These are phyloP conservation scores for Gonapodya prolifera DNA, from an alignment of 192 early-diverging fungal species.

Conservation along the genomic window DNA sequence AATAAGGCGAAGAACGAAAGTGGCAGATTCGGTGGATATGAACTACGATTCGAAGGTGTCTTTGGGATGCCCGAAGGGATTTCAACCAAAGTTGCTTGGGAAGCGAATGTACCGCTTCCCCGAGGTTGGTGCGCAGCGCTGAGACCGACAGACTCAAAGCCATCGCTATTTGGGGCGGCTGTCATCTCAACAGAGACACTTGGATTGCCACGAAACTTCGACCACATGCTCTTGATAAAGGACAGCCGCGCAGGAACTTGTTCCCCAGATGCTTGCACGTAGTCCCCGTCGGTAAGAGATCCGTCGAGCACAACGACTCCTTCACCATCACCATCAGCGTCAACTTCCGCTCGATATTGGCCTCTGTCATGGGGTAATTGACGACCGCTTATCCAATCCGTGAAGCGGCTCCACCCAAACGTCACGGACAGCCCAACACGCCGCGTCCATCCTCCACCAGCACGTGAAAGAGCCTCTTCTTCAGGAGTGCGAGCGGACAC, in stretches of 20 bases:
- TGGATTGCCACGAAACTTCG: not conserved
- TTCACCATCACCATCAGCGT: not conserved
- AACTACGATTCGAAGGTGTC: not conserved
- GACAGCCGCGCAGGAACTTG: not conserved
- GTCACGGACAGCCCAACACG: not conserved
- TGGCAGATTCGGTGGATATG: not conserved
- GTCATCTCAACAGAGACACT: not conserved
- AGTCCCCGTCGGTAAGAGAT: not conserved
- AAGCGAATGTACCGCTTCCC: not conserved
- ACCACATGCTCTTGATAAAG: not conserved
- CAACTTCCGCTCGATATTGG: not conserved
- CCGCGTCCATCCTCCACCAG: not conserved
- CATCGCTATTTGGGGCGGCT: not conserved
- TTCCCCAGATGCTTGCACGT: not conserved
- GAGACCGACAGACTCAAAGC: not conserved
- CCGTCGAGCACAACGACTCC: not conserved
- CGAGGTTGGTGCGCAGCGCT: not conserved
- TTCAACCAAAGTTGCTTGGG: not conserved
- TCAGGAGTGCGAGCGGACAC: not conserved
- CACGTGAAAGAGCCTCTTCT: not conserved
- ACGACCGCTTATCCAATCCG: not conserved
- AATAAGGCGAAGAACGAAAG: not conserved
- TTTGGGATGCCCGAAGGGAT: not conserved
- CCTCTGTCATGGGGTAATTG: too few species aligned
- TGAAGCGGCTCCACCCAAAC: not conserved